Conservation (phyloP, 176 grass and related monocot species). For the Dactylis glomerata region DNA sequence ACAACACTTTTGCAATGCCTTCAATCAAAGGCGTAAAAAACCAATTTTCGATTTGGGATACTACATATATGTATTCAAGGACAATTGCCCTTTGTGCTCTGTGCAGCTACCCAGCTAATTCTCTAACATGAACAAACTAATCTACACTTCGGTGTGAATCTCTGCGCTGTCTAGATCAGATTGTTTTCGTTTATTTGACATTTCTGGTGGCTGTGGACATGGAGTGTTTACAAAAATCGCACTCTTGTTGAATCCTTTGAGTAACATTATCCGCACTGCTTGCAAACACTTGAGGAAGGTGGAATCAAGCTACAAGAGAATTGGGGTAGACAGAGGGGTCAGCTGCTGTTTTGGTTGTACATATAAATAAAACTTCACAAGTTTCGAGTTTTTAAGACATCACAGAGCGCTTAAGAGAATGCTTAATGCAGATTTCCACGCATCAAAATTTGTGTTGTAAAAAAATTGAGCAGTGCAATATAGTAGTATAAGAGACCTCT, state of each 20-base stretch:
- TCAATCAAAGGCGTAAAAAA: background rate
- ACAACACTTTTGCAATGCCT: background rate
- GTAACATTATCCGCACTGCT: conserved; percentile 56
- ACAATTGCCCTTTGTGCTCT: background rate
- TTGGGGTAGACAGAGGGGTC: background rate
- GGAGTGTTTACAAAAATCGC: conserved; percentile 62
- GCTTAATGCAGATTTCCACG: background rate
- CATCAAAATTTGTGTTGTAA: background rate
- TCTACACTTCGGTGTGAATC: background rate
- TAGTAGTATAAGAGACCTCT: conserved; percentile 45
- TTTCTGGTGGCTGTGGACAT: conserved; percentile 36
- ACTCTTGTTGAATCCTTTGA: conserved; percentile 73
- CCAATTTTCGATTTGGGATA: background rate
- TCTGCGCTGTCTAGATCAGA: background rate
- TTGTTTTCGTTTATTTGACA: conserved; percentile 42
- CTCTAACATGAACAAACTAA: background rate
- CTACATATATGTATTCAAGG: background rate
- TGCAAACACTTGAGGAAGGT: conserved; percentile 48
- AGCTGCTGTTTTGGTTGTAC: background rate
- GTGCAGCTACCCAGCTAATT: background rate
- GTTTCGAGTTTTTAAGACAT: background rate
- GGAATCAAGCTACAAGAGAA: conserved; percentile 54
- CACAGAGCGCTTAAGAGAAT: background rate
- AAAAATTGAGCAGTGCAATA: background rate
- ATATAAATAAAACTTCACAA: background rate